Base-by-base conservation (phyloP, 2,329 filamentous ascomycete species). In the Diplodia seriata region DNA sequence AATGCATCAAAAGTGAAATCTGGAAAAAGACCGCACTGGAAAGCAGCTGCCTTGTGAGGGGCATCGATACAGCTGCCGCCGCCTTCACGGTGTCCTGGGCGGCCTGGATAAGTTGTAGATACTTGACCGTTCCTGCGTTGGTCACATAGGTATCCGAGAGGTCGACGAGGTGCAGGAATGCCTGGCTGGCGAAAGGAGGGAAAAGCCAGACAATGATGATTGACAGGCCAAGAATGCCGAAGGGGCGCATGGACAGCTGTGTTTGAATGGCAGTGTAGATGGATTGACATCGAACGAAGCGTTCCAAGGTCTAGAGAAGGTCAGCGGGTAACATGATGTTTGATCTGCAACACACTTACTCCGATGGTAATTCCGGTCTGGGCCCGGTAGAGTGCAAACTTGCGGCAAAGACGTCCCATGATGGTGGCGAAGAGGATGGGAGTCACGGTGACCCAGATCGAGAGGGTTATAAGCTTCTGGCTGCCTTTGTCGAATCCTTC, bases 131-230 rank as follows among this genome's bases (percentile, higher is more conserved):
- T 8, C n/a, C 12, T 3, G 26, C 14, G 9, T n/a, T 20, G 14
- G 6, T 18, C n/a, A 47, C 5, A 23, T 9, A 29, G 12, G 11
- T 47, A 6, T 23, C 12, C 20, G 23, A 9, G 38, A 59, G 2
- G 14, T 4, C n/a, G 7, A 29, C 9, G 1, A 59, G 36, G 8
- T 18, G 55, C n/a, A 59, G 14, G 14, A 38, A 8, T 11, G 55
- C 55, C n/a, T 43, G 36, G 38, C 55, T 59, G 18, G 55, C 55
- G 9, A 59, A 18, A 6, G 55, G 55, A 14, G 55, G 40, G 23
- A 59, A n/a, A 8, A 29, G 18, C 55, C 55, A 62, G 15, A 62
- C 5, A 29, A 14, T 1, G 18, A 62, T 49, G 2, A 62, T 26
- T 7, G 14, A 8, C 3, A 62, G 23, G 8, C 40, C 15, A 3